A percentile compares a stretch with the other conserved stretches of the same genome.
Conservation (phyloP, 2,329 filamentous ascomycete genomes). For the Colletotrichum paranaense region DNA sequence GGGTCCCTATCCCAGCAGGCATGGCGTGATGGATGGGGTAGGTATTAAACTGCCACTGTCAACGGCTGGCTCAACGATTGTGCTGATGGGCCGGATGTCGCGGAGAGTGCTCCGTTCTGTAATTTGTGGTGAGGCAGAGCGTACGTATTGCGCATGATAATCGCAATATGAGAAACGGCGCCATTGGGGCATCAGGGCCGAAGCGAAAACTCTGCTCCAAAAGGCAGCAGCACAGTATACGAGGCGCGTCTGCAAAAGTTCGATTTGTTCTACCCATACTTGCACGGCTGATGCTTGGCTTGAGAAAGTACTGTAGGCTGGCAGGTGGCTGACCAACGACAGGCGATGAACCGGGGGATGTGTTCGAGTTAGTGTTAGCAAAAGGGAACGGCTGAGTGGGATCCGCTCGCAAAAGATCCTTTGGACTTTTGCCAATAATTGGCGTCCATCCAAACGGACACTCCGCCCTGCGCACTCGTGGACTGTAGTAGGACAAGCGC, state of each 20-base stretch:
- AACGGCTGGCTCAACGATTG: neutral
- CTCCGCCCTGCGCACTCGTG: neutral
- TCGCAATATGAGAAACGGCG: neutral
- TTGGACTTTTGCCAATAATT: constrained; percentile 25
- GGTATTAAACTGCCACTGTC: neutral
- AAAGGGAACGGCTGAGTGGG: constrained; percentile 18
- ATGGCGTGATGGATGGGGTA: constrained; percentile 27
- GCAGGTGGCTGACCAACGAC: constrained; percentile 13
- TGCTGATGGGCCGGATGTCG: constrained; percentile 1
- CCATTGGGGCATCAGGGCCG: neutral
- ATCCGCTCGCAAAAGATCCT: constrained; percentile 29
- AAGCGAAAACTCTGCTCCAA: neutral
- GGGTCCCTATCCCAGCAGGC: constrained; percentile 4
- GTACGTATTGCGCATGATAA: neutral
- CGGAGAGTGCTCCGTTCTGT: neutral
- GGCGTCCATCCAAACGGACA: constrained; percentile 9
- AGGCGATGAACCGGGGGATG: constrained; percentile 5
- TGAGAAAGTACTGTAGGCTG: neutral
- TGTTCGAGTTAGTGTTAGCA: constrained; percentile 9
- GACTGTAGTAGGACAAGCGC: neutral
- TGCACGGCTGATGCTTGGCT: constrained; percentile 9
- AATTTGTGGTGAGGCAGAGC: neutral
- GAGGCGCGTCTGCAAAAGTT: constrained; percentile 9
- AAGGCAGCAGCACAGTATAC: neutral
- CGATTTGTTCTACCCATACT: neutral